A percentile compares a stretch with the other conserved stretches of the same genome.
Conservation (phyloP, 768 basidiomycete species). For the Lanmaoa rubissima region DNA sequence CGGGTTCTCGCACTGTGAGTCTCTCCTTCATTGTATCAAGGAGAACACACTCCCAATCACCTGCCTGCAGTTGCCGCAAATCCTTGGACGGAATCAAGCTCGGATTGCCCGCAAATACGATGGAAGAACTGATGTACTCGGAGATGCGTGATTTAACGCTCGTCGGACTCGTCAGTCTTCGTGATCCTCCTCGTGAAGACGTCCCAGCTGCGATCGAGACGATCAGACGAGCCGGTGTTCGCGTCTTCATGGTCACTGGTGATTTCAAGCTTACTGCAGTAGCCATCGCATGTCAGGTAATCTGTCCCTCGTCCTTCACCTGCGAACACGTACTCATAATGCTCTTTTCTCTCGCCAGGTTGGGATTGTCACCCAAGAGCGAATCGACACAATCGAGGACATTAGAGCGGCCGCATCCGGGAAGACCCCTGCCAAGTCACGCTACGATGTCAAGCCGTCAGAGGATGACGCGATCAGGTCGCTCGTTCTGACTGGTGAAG, state of each 20-base stretch:
- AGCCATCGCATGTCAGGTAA: conserved; percentile 48
- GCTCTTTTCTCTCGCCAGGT: conserved; percentile 28
- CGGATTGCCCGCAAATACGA: conserved; percentile 20
- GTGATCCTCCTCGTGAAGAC: conserved; percentile 57
- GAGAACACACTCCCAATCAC: background rate
- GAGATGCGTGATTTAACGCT: conserved; percentile 42
- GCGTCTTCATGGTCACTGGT: conserved; percentile 58
- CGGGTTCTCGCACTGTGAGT: conserved; percentile 49
- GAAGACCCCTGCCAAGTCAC: conserved; percentile 14
- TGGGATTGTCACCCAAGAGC: conserved; percentile 42
- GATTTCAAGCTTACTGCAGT: conserved; percentile 54
- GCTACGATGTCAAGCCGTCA: conserved; percentile 33
- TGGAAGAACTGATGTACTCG: conserved; percentile 40
- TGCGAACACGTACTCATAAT: background rate
- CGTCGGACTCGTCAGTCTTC: conserved; percentile 52
- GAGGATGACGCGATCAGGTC: conserved; percentile 38
- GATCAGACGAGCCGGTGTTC: conserved; percentile 50
- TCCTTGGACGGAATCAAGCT: conserved; percentile 20
- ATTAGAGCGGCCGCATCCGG: conserved; percentile 20
- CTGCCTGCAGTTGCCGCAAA: conserved; percentile 30
- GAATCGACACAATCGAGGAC: conserved; percentile 34
- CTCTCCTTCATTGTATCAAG: background rate
- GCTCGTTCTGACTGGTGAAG: conserved; percentile 46
- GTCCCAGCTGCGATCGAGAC: conserved; percentile 44
- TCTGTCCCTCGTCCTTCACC: conserved; percentile 1